Evolutionary conservation across 208 protist genomes (phyloP).

Genomic region (Naegleria fowleri): DNA sequence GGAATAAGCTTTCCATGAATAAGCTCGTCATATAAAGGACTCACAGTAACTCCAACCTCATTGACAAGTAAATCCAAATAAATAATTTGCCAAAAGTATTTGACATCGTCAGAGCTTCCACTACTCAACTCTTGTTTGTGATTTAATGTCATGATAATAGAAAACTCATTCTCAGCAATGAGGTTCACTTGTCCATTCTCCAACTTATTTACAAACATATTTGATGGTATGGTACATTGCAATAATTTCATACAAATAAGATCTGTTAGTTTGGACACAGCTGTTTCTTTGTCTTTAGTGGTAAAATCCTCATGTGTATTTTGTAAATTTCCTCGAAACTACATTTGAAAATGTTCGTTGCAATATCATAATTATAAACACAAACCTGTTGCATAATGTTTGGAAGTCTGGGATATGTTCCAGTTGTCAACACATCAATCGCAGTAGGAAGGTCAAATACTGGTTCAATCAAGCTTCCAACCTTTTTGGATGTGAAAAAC

Average conservation of each 20-base stretch:
- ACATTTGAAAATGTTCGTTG: neutral
- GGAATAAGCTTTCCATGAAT: neutral
- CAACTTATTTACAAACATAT: neutral
- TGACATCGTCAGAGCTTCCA: neutral
- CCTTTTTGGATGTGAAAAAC: neutral
- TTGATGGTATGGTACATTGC: neutral
- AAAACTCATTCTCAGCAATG: neutral
- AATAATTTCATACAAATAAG: constrained; percentile 9
- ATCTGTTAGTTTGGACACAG: neutral
- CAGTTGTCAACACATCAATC: constrained; percentile 18
- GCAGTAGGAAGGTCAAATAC: constrained; percentile 20
- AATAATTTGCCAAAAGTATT: constrained; percentile 16
- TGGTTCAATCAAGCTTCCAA: neutral
- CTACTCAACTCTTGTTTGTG: neutral
- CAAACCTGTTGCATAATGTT: neutral
- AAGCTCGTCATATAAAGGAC: neutral
- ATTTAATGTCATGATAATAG: constrained; percentile 9
- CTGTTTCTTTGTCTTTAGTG: neutral
- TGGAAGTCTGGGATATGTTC: neutral
- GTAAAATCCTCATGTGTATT: neutral
- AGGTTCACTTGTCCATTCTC: constrained; percentile 18
- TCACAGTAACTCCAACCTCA: neutral
- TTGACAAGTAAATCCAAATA: constrained; percentile 9
- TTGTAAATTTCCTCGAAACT: neutral
- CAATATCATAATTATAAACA: neutral